These are phyloP conservation scores for Excoecaria agallocha DNA, from an alignment of 345 rosid species.

Conservation along the genomic window DNA sequence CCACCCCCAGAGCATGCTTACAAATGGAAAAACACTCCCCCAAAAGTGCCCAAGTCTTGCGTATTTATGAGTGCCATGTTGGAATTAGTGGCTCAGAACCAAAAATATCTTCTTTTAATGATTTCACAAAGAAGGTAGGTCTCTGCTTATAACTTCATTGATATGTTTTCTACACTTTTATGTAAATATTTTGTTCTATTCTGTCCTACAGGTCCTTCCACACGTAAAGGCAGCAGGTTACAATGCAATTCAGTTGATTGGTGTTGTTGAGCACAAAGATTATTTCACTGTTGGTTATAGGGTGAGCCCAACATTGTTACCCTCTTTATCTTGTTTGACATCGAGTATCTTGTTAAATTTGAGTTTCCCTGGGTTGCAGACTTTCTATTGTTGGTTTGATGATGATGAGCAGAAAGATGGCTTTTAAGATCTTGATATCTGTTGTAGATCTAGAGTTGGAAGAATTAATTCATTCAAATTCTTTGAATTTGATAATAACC, in stretches of 20 bases:
- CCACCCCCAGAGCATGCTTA: conserved; percentile 76
- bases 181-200: conserved; percentile 9
- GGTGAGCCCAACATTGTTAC: conserved; percentile 45
- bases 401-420: not conserved
- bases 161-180: not conserved
- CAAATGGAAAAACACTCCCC: conserved; percentile 70
- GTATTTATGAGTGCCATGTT: conserved; percentile 93
- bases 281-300: conserved; percentile 88
- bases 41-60: conserved; percentile 69
- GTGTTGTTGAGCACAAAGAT: conserved; percentile 91
- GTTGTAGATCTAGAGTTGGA: too few species aligned
- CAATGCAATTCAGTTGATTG: conserved; percentile 90
- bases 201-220: conserved; percentile 71
- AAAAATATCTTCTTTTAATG: conserved; percentile 68
- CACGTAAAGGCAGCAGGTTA: conserved; percentile 88
- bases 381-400: not conserved
- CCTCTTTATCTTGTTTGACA: conserved; percentile 1
- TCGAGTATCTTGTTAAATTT: conserved; percentile 7
- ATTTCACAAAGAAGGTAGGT: conserved; percentile 72
- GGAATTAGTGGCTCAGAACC: conserved; percentile 92
- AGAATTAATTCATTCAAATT: too few species aligned
- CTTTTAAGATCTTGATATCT: not conserved
- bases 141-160: conserved; percentile 19
- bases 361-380: conserved; percentile 3
- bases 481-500: too few species aligned